These are phyloP conservation scores for Ophiostoma perfectum DNA, from an alignment of 2,329 filamentous ascomycete species.

Conservation along the genomic window DNA sequence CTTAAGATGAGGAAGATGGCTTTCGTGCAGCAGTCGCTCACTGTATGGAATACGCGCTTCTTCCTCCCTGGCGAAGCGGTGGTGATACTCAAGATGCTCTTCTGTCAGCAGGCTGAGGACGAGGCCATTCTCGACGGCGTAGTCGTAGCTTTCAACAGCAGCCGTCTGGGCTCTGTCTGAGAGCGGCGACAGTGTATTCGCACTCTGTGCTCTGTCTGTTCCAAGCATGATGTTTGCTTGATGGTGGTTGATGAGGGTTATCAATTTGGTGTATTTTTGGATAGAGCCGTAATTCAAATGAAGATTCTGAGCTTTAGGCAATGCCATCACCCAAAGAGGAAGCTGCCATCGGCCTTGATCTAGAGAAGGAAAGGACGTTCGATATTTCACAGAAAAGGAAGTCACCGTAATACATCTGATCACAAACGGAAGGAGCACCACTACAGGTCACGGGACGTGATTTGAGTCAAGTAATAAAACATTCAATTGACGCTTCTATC, in stretches of 20 bases:
- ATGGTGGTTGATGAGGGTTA: neutral
- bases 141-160: constrained; percentile 7
- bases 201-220: neutral
- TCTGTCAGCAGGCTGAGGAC: constrained; percentile 17
- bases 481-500: neutral
- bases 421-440: neutral
- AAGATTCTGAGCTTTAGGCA: too few species aligned
- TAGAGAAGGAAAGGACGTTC: neutral
- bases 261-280: neutral
- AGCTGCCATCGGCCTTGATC: neutral
- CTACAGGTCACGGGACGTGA: neutral
- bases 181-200: neutral
- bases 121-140: constrained; percentile 20
- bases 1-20: constrained; percentile 15
- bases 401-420: neutral
- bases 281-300: too few species aligned
- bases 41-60: neutral
- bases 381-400: neutral
- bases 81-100: constrained; percentile 19
- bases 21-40: constrained; percentile 11
- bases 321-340: too few species aligned
- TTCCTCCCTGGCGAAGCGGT: neutral
- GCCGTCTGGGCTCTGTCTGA: constrained; percentile 6
- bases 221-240: neutral
- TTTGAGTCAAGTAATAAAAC: neutral